Percentiles rank a stretch among this genome's conserved stretches.
phyloP scores from a whole-genome alignment of 495 filamentous ascomycete species.

The Aspergillus cavernicola region DNA sequence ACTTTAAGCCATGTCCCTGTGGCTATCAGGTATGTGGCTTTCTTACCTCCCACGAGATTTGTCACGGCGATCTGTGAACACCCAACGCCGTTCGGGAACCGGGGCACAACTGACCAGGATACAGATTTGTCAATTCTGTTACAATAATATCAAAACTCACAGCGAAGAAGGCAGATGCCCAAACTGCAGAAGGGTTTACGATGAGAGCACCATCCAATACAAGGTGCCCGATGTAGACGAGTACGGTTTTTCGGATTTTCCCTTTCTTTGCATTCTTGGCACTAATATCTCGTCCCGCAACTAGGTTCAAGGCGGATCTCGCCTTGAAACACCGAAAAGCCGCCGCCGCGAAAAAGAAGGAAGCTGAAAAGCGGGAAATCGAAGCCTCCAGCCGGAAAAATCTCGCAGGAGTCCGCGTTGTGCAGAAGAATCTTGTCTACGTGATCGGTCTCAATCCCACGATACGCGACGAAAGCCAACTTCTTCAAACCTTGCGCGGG shows the following conservation, averaged over 20 bases:
- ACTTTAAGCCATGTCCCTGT: slow-evolving; percentile 96
- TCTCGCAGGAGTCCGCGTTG: slow-evolving; percentile 86
- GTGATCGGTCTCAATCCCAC: slow-evolving; percentile 90
- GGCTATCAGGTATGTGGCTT: slow-evolving; percentile 79
- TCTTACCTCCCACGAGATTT: too few species aligned
- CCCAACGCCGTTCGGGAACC: too few species aligned
- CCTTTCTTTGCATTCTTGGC: slow-evolving; percentile 10
- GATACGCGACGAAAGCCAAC: slow-evolving; percentile 79
- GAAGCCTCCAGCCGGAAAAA: slow-evolving; percentile 94
- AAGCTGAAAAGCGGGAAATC: slow-evolving; percentile 91
- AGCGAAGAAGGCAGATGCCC: slow-evolving; percentile 95
- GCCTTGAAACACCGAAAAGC: slow-evolving; percentile 88
- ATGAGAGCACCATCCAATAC: slow-evolving; percentile 94
- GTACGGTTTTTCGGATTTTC: slow-evolving; percentile 41
- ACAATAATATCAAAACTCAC: slow-evolving; percentile 89
- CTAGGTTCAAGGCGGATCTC: slow-evolving; percentile 77
- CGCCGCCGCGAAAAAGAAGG: slow-evolving; percentile 86
- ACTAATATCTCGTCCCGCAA: slow-evolving; percentile 19
- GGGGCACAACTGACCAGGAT: slow-evolving; percentile 9
- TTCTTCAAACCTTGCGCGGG: slow-evolving; percentile 81
- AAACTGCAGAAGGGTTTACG: slow-evolving; percentile 90
- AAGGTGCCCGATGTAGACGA: slow-evolving; percentile 92
- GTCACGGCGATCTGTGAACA: too few species aligned
- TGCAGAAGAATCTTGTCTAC: slow-evolving; percentile 98
- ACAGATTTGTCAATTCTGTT: slow-evolving; percentile 99